A percentile compares a stretch with the other conserved stretches of the same genome.
phyloP scores from a whole-genome alignment of 2,329 filamentous ascomycete species.

The Aspergillus uvarum region DNA sequence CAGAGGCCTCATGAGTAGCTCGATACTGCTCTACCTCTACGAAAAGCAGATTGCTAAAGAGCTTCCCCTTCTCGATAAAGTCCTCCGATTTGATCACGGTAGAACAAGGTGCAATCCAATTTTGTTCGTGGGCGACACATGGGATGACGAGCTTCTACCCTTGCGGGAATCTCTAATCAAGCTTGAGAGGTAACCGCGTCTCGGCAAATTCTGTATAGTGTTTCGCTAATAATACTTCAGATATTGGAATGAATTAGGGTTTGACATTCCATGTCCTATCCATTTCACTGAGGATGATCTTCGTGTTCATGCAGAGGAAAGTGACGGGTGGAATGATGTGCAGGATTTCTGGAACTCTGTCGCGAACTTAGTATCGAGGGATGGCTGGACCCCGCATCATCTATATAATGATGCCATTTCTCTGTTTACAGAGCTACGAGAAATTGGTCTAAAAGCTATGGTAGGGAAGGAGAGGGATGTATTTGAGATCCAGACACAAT shows the following conservation, averaged over 20 bases:
- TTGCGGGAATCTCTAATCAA: constrained; percentile 28
- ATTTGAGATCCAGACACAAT: constrained; percentile 34
- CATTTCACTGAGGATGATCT: constrained; percentile 26
- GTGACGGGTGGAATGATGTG: constrained; percentile 25
- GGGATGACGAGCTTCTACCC: constrained; percentile 27
- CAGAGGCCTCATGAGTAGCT: constrained; percentile 21
- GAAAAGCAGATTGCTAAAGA: constrained; percentile 17
- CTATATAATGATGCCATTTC: constrained; percentile 38
- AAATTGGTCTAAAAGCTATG: constrained; percentile 31
- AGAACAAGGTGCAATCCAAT: constrained; percentile 20
- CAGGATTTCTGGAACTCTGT: constrained; percentile 40
- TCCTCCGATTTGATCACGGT: constrained; percentile 19
- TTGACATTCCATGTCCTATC: constrained; percentile 22
- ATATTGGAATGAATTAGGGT: constrained; percentile 21
- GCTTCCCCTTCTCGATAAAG: constrained; percentile 17
- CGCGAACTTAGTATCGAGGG: constrained; percentile 34
- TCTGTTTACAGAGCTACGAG: constrained; percentile 37
- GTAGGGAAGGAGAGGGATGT: constrained; percentile 31
- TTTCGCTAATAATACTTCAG: too few relatives aligned
- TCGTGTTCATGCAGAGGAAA: constrained; percentile 17
- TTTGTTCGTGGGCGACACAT: constrained; percentile 23
- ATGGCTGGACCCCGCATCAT: constrained; percentile 40
- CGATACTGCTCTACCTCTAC: constrained; percentile 26
- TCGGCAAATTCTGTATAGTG: too few relatives aligned
- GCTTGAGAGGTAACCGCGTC: constrained; percentile 27